Conservation (phyloP, 1,139 yeast genomes). For the Insectozyma bohioensis region DNA sequence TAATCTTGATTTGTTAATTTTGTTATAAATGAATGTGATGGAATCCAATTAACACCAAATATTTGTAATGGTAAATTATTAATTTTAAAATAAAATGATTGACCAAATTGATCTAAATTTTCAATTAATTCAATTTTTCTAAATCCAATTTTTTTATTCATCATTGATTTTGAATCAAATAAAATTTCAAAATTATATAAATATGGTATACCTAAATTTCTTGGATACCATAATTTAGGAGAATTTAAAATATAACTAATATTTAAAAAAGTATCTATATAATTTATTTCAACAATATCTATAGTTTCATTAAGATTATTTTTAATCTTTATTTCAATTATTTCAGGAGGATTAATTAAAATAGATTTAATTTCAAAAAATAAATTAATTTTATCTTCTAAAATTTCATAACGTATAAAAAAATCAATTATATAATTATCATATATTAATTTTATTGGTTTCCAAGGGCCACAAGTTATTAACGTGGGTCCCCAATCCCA, state of each 20-base stretch:
- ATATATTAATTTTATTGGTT: slow-evolving; percentile 34
- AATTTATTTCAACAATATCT: slow-evolving; percentile 1
- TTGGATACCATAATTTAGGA: slow-evolving; percentile 44
- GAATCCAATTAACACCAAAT: slow-evolving; percentile 50
- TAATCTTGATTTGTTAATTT: slow-evolving; percentile 31
- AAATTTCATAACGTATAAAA: slow-evolving; percentile 21
- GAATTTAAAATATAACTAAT: slow-evolving; percentile 12
- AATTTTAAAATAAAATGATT: slow-evolving; percentile 40
- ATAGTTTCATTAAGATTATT: slow-evolving; percentile 6
- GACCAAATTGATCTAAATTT: slow-evolving; percentile 32
- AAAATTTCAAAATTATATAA: slow-evolving; percentile 26
- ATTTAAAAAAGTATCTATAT: not conserved
- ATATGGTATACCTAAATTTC: slow-evolving; percentile 35
- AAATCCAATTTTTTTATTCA: slow-evolving; percentile 28
- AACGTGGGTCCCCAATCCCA: slow-evolving; percentile 61
- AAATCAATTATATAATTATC: slow-evolving; percentile 21
- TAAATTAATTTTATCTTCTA: slow-evolving; percentile 12
- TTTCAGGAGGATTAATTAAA: slow-evolving; percentile 9
- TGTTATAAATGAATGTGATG: slow-evolving; percentile 41
- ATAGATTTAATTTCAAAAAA: slow-evolving; percentile 6
- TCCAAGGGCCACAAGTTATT: slow-evolving; percentile 48
- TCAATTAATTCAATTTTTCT: slow-evolving; percentile 40
- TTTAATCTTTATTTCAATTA: slow-evolving; percentile 8
- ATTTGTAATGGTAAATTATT: slow-evolving; percentile 37
- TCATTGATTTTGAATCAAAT: slow-evolving; percentile 7